Evolutionary conservation across 129 eudicot species (phyloP), one percentile per base, ranked within the genome.

Genomic region (Ambrosia artemisiifolia): DNA sequence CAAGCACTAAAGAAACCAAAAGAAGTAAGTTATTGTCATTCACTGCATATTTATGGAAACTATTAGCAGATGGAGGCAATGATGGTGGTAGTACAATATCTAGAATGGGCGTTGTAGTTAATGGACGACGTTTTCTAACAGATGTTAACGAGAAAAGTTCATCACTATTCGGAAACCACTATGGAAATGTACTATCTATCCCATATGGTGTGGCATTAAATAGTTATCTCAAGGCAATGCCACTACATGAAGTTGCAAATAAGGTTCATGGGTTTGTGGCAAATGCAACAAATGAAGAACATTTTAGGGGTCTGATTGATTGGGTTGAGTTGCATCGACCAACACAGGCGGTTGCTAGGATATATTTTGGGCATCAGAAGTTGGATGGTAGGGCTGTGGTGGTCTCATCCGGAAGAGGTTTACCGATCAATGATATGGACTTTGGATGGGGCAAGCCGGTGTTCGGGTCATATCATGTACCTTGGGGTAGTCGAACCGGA

Each of bases 401-500:
- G 4, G 96, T 90, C 3, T 90, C 96, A 16, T 90, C 96, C 0
- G 90, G 96, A 30, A 80, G 24, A 71, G 85, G 4, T 84, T 90
- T 63, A 88, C 86, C 43, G 24, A 82, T 84, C 6, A 35, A 30
- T 14, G 62, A 42, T 6, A 30, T 90, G 65, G 83, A 87, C 19
- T 90, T 87, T 64, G 96, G 96, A 49, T 90, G 88, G 93, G 96
- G 93, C 0, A 33, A 20, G 75, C 87, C 90, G 13, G 57, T 7
- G 0, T 84, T 87, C 19, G 93, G 88, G 57, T 89, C 96, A 9
- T 86, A 84, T 60, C 78, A 80, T 61, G 86, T 89, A 24, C 92
- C 92, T 0, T 86, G 92, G 90, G 90, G 88, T 0, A 88, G 96
- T 1, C 67, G 74, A 54, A 49, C 85, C 0, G 93, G 96, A 48